Evolutionary conservation across 1,284 basidiomycete genomes (phyloP).

Genomic region (Filobasidium uniguttulatum): DNA sequence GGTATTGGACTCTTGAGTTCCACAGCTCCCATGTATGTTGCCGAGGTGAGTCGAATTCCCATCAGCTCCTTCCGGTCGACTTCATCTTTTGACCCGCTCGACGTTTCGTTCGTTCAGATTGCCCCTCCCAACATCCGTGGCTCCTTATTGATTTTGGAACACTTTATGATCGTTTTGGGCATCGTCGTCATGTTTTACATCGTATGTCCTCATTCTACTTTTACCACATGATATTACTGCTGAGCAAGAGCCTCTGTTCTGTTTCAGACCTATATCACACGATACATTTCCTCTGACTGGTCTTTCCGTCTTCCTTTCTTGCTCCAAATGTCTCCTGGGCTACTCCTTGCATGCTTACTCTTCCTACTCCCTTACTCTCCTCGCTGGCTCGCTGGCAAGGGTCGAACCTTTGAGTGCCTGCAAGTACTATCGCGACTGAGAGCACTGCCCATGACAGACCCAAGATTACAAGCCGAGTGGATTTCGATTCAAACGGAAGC

Average conservation of each 20-base stretch:
- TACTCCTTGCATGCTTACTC: constrained; percentile 14
- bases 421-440: constrained; percentile 9
- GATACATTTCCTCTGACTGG: constrained; percentile 11
- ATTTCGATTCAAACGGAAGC: constrained; percentile 16
- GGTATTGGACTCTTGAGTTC: constrained; percentile 16
- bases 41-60: constrained; percentile 2
- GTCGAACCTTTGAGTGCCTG: constrained; percentile 16
- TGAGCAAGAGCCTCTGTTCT: constrained; percentile 21
- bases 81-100: no score
- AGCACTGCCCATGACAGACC: constrained; percentile 8
- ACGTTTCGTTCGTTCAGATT: constrained; percentile 10
- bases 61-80: no score
- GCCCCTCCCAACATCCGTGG: constrained; percentile 18
- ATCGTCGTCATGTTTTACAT: constrained; percentile 16
- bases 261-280: constrained; percentile 11
- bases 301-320: constrained; percentile 19
- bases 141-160: constrained; percentile 13
- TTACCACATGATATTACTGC: constrained; percentile 3
- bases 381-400: constrained; percentile 17
- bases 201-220: constrained; percentile 2
- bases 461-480: constrained; percentile 17
- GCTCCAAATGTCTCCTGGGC: constrained; percentile 16
- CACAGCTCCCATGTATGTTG: background rate
- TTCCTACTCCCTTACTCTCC: constrained; percentile 17
- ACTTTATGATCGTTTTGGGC: constrained; percentile 14